Evolutionary conservation across 176 grass and related monocot species (phyloP).

Genomic region (Musa beccarii): DNA sequence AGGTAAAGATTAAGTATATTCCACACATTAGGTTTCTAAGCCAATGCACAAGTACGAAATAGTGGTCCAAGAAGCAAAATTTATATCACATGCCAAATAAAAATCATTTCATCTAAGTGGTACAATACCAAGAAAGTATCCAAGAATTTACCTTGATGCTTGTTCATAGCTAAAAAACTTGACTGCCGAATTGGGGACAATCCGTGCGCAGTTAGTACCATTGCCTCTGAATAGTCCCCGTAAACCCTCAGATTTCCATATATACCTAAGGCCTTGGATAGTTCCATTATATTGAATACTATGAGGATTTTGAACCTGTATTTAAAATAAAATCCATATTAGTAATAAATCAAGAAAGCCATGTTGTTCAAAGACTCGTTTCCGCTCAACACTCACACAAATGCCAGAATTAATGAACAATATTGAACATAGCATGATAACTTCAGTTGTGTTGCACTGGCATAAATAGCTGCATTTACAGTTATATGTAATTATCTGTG

Average conservation of each 20-base stretch:
- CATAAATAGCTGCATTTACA: no score
- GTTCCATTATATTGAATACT: constrained; percentile 97
- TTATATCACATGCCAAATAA: background rate
- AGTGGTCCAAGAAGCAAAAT: no score
- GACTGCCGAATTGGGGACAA: constrained; percentile 92
- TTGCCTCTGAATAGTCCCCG: constrained; percentile 97
- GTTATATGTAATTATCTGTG: no score
- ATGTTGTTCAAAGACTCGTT: background rate
- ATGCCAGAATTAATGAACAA: no score
- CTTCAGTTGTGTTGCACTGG: no score
- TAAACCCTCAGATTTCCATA: constrained; percentile 87
- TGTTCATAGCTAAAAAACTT: constrained; percentile 99
- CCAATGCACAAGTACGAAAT: no score
- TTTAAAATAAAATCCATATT: background rate
- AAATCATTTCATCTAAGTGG: background rate
- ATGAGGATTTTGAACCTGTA: constrained; percentile 89
- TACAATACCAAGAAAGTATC: constrained; percentile 3
- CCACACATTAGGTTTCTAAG: no score
- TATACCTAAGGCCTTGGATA: constrained; percentile 88
- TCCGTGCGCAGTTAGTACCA: constrained; percentile 95
- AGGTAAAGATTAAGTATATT: no score
- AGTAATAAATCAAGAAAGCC: background rate
- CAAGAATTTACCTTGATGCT: constrained; percentile 55
- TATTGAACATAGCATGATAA: no score
- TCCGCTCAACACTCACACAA: background rate